A percentile compares a stretch with the other conserved stretches of the same genome.
Conservation (phyloP, 805 yeast species). For the Suhomyces sp. region DNA sequence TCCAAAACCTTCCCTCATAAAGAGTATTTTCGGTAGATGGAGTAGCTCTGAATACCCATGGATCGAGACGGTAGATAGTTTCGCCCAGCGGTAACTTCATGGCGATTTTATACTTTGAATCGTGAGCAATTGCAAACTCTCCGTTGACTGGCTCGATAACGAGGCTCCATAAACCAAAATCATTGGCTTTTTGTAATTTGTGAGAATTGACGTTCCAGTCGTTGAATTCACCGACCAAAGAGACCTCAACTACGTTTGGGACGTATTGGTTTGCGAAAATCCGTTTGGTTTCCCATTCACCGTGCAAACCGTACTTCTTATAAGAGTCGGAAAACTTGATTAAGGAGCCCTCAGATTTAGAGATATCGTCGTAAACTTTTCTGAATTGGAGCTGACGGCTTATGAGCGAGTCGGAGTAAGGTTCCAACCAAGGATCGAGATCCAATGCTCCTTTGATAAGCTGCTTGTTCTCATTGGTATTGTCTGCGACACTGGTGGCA, state of each 20-base stretch:
- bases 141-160: slow-evolving; percentile 57
- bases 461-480: not conserved
- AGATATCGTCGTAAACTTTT: slow-evolving; percentile 57
- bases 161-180: slow-evolving; percentile 68
- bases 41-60: slow-evolving; percentile 84
- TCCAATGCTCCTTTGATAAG: slow-evolving; percentile 57
- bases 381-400: slow-evolving; percentile 66
- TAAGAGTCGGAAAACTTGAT: slow-evolving; percentile 73
- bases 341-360: slow-evolving; percentile 55
- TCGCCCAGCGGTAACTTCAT: slow-evolving; percentile 67
- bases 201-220: slow-evolving; percentile 65
- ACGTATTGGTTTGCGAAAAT: slow-evolving; percentile 80
- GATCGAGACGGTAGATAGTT: slow-evolving; percentile 76
- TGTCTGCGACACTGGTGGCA: not conserved
- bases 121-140: slow-evolving; percentile 70
- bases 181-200: slow-evolving; percentile 52
- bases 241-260: slow-evolving; percentile 76
- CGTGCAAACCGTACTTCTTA: slow-evolving; percentile 72
- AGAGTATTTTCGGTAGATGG: slow-evolving; percentile 52
- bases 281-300: slow-evolving; percentile 46
- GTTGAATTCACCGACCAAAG: slow-evolving; percentile 91
- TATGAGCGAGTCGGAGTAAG: slow-evolving; percentile 64
- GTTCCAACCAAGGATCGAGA: slow-evolving; percentile 84
- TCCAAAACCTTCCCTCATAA: slow-evolving; percentile 93
- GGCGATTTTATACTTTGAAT: slow-evolving; percentile 70